Evolutionary conservation across 495 filamentous ascomycete genomes (phyloP), one percentile per base, ranked within the genome.

Genomic region (Neurospora tetraspora): DNA sequence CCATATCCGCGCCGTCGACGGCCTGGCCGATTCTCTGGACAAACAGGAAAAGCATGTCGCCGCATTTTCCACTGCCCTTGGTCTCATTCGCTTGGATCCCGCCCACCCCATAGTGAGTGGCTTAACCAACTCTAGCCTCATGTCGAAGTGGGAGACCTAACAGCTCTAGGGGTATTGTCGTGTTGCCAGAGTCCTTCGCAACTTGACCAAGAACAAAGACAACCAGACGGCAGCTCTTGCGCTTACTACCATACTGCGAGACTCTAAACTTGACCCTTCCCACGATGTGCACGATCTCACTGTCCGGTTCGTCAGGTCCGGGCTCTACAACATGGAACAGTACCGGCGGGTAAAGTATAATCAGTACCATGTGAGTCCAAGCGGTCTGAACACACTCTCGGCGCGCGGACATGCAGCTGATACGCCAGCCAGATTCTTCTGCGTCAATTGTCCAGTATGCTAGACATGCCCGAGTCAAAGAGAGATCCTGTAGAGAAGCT

Each of bases 121-220:
- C 70, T 14, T 12, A 7, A 16, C 70, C 12, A 38, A 0, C 2
- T 10, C 27, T 18, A 65, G 31, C 27, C 27, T 65, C 53, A 34
- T 34, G 53, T 36, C 61, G 16, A 31, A 36, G 18, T 27, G 36
- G 8, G 5, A 20, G 11, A 27, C 36, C 71, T 77, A 18, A 76
- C 70, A 10, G 36, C 8, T 20, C 42, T 34, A 78, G 77, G 79
- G 79, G 20, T 80, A 80, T 69, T 79, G 77, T 39, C 77, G 79
- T 31, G 75, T 72, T 27, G 78, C 72, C n/a, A 69, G 47, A 31
- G 69, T 79, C 68, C 39, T 79, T 18, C 78, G 72, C 12, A 36
- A 69, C 36, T 20, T 80, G 38, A 27, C 71, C n/a, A 76, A 47
- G 45, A 36, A 47, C 36, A 34, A 61, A 20, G 27, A 40, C 39